Conservation (phyloP, 2,329 filamentous ascomycete species). For the Phaeophleospora eucalypticola region DNA sequence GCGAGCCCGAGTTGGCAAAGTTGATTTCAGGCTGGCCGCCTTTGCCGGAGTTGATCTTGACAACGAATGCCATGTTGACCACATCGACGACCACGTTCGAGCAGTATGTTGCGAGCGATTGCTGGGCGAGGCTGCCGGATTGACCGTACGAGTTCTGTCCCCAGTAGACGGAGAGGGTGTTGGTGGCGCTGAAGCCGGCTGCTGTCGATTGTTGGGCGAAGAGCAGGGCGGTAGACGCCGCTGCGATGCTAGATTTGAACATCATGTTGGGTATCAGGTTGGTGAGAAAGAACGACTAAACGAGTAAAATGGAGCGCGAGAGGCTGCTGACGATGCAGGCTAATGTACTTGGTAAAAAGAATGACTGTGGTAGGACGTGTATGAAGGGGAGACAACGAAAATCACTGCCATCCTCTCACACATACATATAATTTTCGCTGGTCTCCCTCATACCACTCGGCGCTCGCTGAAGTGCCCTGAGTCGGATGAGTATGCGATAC, state of each 20-base stretch:
- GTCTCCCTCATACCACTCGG: background rate
- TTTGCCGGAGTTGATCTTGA: slow-evolving; percentile 47
- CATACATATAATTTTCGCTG: background rate
- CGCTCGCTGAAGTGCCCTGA: background rate
- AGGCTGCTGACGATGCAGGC: too few relatives aligned
- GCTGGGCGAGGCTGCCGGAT: slow-evolving; percentile 46
- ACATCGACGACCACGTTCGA: slow-evolving; percentile 51
- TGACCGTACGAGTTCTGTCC: slow-evolving; percentile 57
- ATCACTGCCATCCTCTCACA: background rate
- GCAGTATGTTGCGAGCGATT: slow-evolving; percentile 57
- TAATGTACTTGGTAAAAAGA: background rate
- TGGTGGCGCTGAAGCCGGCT: slow-evolving; percentile 5
- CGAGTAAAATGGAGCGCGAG: too few relatives aligned
- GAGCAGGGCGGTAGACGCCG: background rate
- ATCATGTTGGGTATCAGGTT: background rate
- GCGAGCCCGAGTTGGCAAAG: slow-evolving; percentile 61
- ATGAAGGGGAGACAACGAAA: background rate
- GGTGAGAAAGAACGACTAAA: background rate
- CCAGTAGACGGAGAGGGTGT: slow-evolving; percentile 14
- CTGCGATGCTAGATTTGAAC: background rate
- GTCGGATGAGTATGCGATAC: background rate
- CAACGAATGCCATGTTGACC: slow-evolving; percentile 62
- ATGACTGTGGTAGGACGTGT: background rate
- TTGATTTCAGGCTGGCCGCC: slow-evolving; percentile 53
- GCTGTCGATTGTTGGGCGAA: background rate